Percentiles rank a stretch among this genome's conserved stretches.
Conservation (phyloP, 1,139 yeast genomes). For the Protomyces inouyei region DNA sequence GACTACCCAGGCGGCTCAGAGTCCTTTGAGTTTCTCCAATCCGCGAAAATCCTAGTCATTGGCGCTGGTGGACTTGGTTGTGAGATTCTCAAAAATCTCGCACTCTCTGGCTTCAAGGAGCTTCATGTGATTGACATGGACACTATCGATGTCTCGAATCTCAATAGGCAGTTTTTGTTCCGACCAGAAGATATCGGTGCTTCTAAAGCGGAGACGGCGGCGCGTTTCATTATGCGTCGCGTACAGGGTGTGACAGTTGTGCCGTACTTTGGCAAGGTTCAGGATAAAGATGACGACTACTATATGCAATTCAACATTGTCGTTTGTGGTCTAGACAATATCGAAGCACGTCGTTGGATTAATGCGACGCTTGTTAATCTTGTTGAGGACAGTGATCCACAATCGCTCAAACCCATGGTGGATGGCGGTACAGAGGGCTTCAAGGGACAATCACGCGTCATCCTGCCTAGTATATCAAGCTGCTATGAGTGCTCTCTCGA, state of each 20-base stretch:
- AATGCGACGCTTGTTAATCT: constrained; percentile 66
- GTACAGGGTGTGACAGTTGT: constrained; percentile 50
- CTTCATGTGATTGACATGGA: constrained; percentile 92
- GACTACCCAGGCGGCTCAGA: constrained; percentile 18
- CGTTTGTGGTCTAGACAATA: constrained; percentile 82
- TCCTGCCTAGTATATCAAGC: constrained; percentile 75
- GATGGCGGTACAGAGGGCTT: constrained; percentile 98
- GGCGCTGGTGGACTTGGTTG: constrained; percentile 98
- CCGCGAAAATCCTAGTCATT: constrained; percentile 40
- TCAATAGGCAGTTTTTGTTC: constrained; percentile 86
- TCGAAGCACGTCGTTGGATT: constrained; percentile 90
- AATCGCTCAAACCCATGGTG: constrained; percentile 66
- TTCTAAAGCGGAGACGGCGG: constrained; percentile 78
- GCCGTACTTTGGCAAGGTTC: constrained; percentile 55
- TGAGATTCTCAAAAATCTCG: constrained; percentile 79
- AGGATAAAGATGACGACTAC: constrained; percentile 61
- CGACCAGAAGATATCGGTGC: constrained; percentile 67
- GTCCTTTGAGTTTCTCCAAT: constrained; percentile 14
- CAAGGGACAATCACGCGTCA: constrained; percentile 84
- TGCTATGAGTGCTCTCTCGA: constrained; percentile 92
- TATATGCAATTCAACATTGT: constrained; percentile 67
- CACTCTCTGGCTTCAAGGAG: constrained; percentile 66
- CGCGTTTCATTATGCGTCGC: constrained; percentile 51
- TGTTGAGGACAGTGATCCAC: constrained; percentile 52
- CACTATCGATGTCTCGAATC: constrained; percentile 81